These are phyloP conservation scores for Silene noctiflora DNA, from an alignment of 179 eudicot genomes.

Conservation along the genomic window DNA sequence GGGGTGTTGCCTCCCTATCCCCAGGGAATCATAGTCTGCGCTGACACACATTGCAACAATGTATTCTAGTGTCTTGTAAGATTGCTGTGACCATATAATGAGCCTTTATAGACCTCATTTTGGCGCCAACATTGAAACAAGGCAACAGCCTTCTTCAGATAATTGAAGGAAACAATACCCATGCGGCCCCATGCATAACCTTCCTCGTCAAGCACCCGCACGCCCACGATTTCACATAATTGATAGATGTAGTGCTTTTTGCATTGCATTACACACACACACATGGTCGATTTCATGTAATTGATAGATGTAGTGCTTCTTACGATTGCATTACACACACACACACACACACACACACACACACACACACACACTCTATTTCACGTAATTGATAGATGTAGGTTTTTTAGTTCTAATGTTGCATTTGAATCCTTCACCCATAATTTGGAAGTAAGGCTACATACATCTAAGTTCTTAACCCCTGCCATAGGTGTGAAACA, in stretches of 20 bases:
- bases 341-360: too few species aligned
- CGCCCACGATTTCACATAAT: neutral
- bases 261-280: conserved; percentile 6
- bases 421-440: neutral
- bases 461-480: neutral
- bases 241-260: neutral
- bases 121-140: neutral
- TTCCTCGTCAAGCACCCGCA: too few species aligned
- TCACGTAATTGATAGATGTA: neutral
- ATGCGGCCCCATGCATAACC: too few species aligned
- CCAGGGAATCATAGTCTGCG: neutral
- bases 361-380: neutral
- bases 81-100: neutral
- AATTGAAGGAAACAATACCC: too few species aligned
- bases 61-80: neutral
- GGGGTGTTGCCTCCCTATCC: neutral
- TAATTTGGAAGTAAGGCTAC: conserved; percentile 18
- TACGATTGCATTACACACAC: conserved; percentile 9
- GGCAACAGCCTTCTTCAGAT: too few species aligned
- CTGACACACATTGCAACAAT: neutral
- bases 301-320: neutral
- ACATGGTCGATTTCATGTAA: neutral
- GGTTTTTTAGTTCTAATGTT: neutral
- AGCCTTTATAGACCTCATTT: conserved; percentile 8
- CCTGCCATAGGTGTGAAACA: neutral